Base-by-base conservation (phyloP, 176 grass and related monocot genomes). In the Zea mays region DNA sequence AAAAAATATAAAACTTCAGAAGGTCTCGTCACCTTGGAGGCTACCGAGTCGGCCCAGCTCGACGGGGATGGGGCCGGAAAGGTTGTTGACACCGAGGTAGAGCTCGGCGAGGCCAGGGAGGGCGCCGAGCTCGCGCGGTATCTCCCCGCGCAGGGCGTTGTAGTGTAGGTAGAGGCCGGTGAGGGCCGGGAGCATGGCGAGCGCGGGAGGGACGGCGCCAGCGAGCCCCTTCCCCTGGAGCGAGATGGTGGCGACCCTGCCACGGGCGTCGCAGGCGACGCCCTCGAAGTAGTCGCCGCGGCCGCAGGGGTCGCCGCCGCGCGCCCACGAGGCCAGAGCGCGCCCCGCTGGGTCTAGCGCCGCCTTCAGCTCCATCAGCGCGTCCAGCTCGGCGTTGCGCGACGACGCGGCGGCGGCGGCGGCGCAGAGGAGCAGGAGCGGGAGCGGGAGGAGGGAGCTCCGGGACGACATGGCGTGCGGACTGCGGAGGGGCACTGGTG, bases 201-300 rank as follows among this genome's bases (percentile, higher is more conserved):
- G 69, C 1, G 71, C 89, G 55, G 89, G 78, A 12, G 89, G 86
- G 78, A 98, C 84, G 65, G 58, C n/a, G 4, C 95, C 92, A 0
- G 59, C 8, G 68, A 95, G 76, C 12, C 87, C 83, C 62, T 73
- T 88, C 1, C 96, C 89, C 84, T 98, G 92, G 3, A 98, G 75
- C 19, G 92, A 92, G 27, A 98, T 82, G 52, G 76, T 59, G 9
- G 79, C 71, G 51, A 98, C 92, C 79, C 89, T 79, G 3, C 92
- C 89, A 0, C 20, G 45, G 38, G 62, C 80, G 83, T 98, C 82
- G 76, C 95, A 98, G 19, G 83, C 6, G 1, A 98, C 85, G 73
- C 95, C 95, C 64, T 90, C 95, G 87, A 98, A 98, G 72, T 90
- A 84, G 45, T 85, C 87, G 6, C 90, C 79, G 38, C 79, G 86